These are phyloP conservation scores for Ceratocystis huliohia DNA, from an alignment of 2,329 filamentous ascomycete species.

Conservation along the genomic window DNA sequence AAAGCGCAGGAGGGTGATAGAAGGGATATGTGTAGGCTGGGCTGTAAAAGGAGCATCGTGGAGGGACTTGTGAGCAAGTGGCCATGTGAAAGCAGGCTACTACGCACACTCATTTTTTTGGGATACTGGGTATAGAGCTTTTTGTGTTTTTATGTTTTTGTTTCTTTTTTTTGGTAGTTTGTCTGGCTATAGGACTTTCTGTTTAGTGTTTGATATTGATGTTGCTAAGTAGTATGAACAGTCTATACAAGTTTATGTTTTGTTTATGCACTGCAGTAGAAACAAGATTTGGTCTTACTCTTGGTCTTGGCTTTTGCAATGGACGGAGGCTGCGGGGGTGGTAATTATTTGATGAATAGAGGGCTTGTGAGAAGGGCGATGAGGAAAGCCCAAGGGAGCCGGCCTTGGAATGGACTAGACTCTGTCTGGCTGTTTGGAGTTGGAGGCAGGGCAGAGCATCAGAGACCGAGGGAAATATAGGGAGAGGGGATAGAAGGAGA, in stretches of 20 bases:
- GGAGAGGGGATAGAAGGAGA: background rate
- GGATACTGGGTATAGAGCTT: constrained; percentile 9
- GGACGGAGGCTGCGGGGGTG: too few relatives aligned
- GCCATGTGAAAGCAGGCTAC: background rate
- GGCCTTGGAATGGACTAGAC: background rate
- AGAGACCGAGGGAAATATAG: background rate
- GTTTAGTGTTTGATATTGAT: background rate
- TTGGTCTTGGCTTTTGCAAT: too few relatives aligned
- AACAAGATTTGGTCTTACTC: too few relatives aligned
- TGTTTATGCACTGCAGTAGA: background rate
- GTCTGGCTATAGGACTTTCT: too few relatives aligned
- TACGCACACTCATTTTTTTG: background rate
- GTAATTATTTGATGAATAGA: background rate
- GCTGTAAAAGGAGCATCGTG: background rate
- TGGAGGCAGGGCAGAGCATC: background rate
- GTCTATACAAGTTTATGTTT: background rate
- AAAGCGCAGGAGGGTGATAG: constrained; percentile 15
- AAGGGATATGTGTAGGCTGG: background rate
- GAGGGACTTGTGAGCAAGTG: background rate
- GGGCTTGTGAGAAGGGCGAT: background rate
- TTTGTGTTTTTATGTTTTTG: constrained; percentile 1
- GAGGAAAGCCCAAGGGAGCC: background rate
- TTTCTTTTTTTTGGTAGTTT: background rate
- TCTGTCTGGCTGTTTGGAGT: background rate
- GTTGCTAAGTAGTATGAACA: background rate